Evolutionary conservation across 2,329 filamentous ascomycete species (phyloP).

Genomic region (Neocatenulostroma microsporum): DNA sequence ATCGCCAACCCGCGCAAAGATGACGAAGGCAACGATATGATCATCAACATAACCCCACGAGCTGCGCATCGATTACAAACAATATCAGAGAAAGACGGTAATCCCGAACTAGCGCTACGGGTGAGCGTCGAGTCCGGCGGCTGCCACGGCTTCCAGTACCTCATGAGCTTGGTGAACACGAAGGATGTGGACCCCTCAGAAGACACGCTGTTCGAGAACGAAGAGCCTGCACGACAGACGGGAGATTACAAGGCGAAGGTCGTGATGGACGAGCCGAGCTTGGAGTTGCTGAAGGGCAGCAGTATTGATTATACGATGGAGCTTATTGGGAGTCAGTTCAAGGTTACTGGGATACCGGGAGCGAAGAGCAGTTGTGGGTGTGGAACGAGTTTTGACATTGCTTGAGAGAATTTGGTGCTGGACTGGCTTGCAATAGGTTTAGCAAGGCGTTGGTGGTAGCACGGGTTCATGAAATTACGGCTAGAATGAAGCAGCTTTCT

Average conservation of each 20-base stretch:
- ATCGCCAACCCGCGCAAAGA: constrained; percentile 67
- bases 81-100: constrained; percentile 48
- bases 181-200: constrained; percentile 60
- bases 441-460: too few species aligned
- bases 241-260: constrained; percentile 58
- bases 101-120: constrained; percentile 77
- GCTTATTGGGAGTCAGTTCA: constrained; percentile 90
- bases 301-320: constrained; percentile 96
- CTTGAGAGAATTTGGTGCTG: too few species aligned
- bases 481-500: too few species aligned
- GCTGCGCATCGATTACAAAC: constrained; percentile 67
- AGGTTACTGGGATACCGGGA: constrained; percentile 85
- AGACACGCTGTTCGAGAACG: constrained; percentile 77
- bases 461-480: too few species aligned
- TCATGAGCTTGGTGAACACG: constrained; percentile 70
- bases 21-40: constrained; percentile 77
- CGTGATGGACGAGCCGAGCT: constrained; percentile 76
- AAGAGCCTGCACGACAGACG: constrained; percentile 26
- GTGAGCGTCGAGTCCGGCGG: constrained; percentile 89
- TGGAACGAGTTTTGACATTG: constrained; percentile 93
- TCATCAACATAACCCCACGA: constrained; percentile 72
- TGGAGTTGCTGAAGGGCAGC: constrained; percentile 85
- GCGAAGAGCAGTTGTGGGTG: constrained; percentile 95
- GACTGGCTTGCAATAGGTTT: too few species aligned
- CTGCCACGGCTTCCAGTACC: constrained; percentile 96